Evolutionary conservation across 441 rosid species (phyloP).

Genomic region (Croton laevigatus): DNA sequence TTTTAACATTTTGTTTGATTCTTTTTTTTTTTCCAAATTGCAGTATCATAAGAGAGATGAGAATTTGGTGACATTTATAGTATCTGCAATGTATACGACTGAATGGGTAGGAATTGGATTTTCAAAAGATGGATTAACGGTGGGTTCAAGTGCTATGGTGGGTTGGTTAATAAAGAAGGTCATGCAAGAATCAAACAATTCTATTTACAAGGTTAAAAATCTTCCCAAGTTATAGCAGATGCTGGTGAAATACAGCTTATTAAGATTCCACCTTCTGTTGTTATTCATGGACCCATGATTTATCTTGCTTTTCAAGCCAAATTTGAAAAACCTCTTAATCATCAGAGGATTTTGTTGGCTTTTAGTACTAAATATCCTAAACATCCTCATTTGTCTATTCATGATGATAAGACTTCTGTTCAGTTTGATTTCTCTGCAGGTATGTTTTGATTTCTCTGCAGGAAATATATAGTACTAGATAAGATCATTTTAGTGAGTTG

Average conservation of each 20-base stretch:
- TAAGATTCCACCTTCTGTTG: constrained; percentile 70
- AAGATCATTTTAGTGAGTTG: too few relatives aligned
- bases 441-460: constrained; percentile 15
- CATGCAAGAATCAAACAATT: constrained; percentile 71
- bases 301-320: constrained; percentile 76
- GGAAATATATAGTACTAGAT: too few relatives aligned
- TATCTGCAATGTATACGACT: constrained; percentile 72
- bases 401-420: constrained; percentile 68
- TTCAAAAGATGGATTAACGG: constrained; percentile 83
- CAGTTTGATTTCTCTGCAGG: constrained; percentile 74
- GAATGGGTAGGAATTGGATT: constrained; percentile 97
- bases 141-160: constrained; percentile 90
- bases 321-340: constrained; percentile 42
- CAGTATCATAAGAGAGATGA: constrained; percentile 72
- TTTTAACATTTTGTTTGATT: too few relatives aligned
- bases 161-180: constrained; percentile 83
- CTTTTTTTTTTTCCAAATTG: constrained; percentile 33
- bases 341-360: constrained; percentile 66
- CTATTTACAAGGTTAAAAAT: constrained; percentile 58
- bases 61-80: constrained; percentile 58
- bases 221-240: constrained; percentile 61
- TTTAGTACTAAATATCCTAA: constrained; percentile 57
- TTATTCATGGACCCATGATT: constrained; percentile 69
- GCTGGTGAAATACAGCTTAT: constrained; percentile 76
- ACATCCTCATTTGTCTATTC: constrained; percentile 49